Evolutionary conservation across 345 rosid species (phyloP).

Genomic region (Sonneratia caseolaris): DNA sequence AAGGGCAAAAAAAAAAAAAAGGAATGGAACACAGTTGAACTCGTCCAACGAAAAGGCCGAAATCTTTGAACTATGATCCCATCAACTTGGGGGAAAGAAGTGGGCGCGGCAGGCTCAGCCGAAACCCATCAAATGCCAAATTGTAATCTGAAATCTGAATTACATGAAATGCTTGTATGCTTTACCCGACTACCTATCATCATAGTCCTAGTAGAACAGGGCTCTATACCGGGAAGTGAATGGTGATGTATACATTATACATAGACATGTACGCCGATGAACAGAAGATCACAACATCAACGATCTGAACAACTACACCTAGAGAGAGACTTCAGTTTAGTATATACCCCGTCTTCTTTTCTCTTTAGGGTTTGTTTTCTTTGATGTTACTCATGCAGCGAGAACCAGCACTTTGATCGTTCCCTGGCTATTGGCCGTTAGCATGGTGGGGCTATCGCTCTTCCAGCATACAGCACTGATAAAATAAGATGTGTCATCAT

Average conservation of each 20-base stretch:
- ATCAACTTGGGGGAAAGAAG: not conserved
- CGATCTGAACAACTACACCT: not conserved
- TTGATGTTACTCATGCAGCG: constrained; percentile 38
- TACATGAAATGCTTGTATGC: not conserved
- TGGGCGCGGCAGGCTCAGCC: not conserved
- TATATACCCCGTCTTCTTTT: not conserved
- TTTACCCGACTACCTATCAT: not conserved
- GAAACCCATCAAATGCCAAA: not conserved
- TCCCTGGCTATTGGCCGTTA: constrained; percentile 94
- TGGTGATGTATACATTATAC: not conserved
- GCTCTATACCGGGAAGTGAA: not conserved
- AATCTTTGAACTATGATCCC: not conserved
- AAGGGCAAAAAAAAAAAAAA: not conserved
- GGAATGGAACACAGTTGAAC: not conserved
- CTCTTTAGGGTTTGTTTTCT: not conserved
- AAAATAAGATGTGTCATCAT: constrained; percentile 80
- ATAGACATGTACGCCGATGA: not conserved
- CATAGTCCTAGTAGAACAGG: not conserved
- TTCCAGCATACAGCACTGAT: constrained; percentile 99
- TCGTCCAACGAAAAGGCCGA: not conserved
- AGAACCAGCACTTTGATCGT: constrained; percentile 89
- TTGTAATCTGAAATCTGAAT: not conserved
- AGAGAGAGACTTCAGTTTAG: not conserved
- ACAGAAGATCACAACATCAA: not conserved
- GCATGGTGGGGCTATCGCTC: constrained; percentile 88